Evolutionary conservation across 768 basidiomycete species (phyloP).

Genomic region (Scleroderma citrinum): DNA sequence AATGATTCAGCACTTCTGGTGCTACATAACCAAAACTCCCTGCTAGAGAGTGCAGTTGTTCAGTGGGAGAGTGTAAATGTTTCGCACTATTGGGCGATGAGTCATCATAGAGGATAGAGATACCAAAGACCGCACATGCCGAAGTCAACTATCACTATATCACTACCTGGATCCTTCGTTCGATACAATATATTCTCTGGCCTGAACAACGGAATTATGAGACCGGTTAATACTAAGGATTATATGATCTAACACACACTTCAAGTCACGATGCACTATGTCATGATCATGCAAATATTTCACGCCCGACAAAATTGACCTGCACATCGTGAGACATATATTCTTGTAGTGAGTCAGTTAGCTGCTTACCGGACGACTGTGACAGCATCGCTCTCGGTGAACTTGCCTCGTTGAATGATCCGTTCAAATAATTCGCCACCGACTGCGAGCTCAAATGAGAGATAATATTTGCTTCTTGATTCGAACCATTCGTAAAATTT

Average conservation of each 20-base stretch:
- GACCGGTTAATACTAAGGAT: not conserved
- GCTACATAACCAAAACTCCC: slow-evolving; percentile 90
- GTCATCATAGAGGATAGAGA: not conserved
- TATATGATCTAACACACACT: slow-evolving; percentile 46
- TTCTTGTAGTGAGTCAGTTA: not conserved
- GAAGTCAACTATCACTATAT: slow-evolving; percentile 94
- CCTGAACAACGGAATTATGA: slow-evolving; percentile 30
- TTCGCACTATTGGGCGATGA: slow-evolving; percentile 53
- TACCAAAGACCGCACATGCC: slow-evolving; percentile 64
- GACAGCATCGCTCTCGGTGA: slow-evolving; percentile 90
- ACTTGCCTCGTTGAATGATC: slow-evolving; percentile 79
- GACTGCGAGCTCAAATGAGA: slow-evolving; percentile 89
- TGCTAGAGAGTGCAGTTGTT: slow-evolving; percentile 66
- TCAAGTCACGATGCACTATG: slow-evolving; percentile 95
- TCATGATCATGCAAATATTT: slow-evolving; percentile 86
- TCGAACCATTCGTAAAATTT: slow-evolving; percentile 98
- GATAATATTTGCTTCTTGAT: slow-evolving; percentile 87
- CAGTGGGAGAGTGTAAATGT: slow-evolving; percentile 65
- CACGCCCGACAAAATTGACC: slow-evolving; percentile 80
- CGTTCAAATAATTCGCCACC: slow-evolving; percentile 95
- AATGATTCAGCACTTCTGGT: slow-evolving; percentile 75
- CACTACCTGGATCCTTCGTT: slow-evolving; percentile 67
- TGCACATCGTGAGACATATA: slow-evolving; percentile 18
- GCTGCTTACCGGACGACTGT: slow-evolving; percentile 58
- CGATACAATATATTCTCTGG: slow-evolving; percentile 97